Base-by-base conservation (phyloP, 2,329 filamentous ascomycete genomes). In the Aspergillus ustus region DNA sequence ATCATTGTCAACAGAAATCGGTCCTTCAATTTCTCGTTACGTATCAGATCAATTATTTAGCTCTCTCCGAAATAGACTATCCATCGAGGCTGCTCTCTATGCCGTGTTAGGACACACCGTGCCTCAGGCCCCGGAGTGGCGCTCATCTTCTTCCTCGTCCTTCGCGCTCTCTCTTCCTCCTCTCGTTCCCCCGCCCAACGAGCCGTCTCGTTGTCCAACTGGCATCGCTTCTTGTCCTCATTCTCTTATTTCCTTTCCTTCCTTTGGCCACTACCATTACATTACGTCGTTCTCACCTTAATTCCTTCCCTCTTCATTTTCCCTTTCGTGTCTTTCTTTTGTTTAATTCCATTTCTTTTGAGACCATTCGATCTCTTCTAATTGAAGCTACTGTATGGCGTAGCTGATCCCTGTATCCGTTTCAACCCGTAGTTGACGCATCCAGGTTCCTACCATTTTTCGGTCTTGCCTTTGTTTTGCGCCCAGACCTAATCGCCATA, bases 171-270 rank as follows among this genome's bases (percentile, higher is more conserved):
- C 62, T 63, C 34, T 67, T 52, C 60, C 70, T 67, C 69, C 61
- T 70, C 67, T 70, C 70, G 71, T 72, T 72, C 72, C 67, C 72
- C 73, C 72, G 69, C 73, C 69, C 70, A 69, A 69, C 69, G 70
- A 74, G 71, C 71, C 69, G 66, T 67, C 66, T 71, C 63, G 62
- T 85, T 85, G 72, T 82, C 83, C 51, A 84, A 81, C 66, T 84
- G 58, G 55, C 82, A 46, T 67, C 65, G 64, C 63, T 63, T 53
- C 58, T 59, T 59, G 52, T 63, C 50, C 61, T 62, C 57, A 55
- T 61, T 63, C 60, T 66, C 59, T 61, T 62, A 50, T 70, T 64
- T 62, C 34, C 57, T 37, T 60, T 61, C 29, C 63, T 52, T 57
- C 53, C 31, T 49, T 53, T 65, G 57, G 43, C 34, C 66, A 40